Conservation (phyloP, 2,329 filamentous ascomycete genomes). For the Conoideocrella luteorostrata region DNA sequence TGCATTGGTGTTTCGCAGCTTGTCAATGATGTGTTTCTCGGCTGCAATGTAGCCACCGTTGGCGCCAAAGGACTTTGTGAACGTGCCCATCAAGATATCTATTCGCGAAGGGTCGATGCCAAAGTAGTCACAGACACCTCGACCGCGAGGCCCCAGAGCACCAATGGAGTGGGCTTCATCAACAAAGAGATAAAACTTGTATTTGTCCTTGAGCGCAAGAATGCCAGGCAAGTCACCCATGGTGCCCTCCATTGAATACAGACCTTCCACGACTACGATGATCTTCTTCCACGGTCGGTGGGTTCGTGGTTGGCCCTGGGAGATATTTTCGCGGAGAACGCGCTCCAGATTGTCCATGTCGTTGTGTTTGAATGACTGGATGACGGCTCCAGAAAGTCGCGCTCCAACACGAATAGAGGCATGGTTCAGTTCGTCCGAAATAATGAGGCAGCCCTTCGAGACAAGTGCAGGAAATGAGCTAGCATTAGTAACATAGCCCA, state of each 20-base stretch:
- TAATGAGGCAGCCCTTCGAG: slow-evolving; percentile 85
- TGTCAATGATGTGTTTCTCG: slow-evolving; percentile 86
- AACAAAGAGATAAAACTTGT: slow-evolving; percentile 94
- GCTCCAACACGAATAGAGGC: slow-evolving; percentile 94
- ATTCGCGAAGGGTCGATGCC: slow-evolving; percentile 80
- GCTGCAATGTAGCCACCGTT: slow-evolving; percentile 94
- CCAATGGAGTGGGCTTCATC: slow-evolving; percentile 97
- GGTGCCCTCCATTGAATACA: slow-evolving; percentile 99
- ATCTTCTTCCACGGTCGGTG: slow-evolving; percentile 99
- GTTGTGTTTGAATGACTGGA: slow-evolving; percentile 96
- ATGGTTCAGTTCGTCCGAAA: slow-evolving; percentile 97
- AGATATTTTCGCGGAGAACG: slow-evolving; percentile 83
- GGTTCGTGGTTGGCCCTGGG: slow-evolving; percentile 94
- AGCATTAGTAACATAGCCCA: slow-evolving; percentile 97
- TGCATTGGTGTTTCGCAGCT: slow-evolving; percentile 79
- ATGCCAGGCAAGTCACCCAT: slow-evolving; percentile 96
- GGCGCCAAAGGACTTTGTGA: slow-evolving; percentile 97
- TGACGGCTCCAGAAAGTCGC: slow-evolving; percentile 88
- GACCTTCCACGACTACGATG: slow-evolving; percentile 86
- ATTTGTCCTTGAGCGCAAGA: slow-evolving; percentile 80
- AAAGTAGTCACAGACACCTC: slow-evolving; percentile 97
- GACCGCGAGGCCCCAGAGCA: slow-evolving; percentile 79
- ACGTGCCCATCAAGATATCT: slow-evolving; percentile 94
- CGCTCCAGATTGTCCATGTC: slow-evolving; percentile 84
- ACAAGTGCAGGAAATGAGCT: slow-evolving; percentile 88